These are phyloP conservation scores for Tulasnella calospora DNA, from an alignment of 768 basidiomycete genomes.

Conservation along the genomic window DNA sequence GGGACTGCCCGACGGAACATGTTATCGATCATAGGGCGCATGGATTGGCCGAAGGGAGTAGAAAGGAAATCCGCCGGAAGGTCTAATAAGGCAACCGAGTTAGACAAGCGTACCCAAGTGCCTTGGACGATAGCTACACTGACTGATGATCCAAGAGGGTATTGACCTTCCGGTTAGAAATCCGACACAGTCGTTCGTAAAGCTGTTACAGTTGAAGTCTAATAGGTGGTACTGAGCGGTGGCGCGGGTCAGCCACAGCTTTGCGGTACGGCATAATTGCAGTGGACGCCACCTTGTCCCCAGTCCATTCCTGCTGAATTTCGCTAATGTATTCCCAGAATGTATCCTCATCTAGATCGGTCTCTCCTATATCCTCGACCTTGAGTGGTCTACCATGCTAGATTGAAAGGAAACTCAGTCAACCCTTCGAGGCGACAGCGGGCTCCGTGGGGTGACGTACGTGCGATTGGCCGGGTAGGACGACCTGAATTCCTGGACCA, in stretches of 20 bases:
- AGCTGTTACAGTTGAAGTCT: conserved; percentile 96
- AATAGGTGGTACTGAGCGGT: conserved; percentile 65
- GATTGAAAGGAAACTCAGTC: neutral
- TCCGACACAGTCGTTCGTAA: conserved; percentile 81
- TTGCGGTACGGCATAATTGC: neutral
- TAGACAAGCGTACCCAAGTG: neutral
- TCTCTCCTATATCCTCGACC: conserved; percentile 70
- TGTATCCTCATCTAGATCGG: conserved; percentile 74
- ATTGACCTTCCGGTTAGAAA: conserved; percentile 82
- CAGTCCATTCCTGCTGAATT: conserved; percentile 75
- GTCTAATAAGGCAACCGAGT: conserved; percentile 42
- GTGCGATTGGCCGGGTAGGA: conserved; percentile 74
- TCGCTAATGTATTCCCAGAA: conserved; percentile 78
- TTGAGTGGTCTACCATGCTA: conserved; percentile 74
- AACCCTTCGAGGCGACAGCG: neutral
- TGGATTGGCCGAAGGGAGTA: conserved; percentile 78
- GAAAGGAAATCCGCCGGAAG: conserved; percentile 80
- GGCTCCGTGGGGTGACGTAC: conserved; percentile 43
- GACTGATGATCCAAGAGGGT: conserved; percentile 77
- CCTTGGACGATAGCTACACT: neutral
- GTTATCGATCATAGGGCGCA: conserved; percentile 85
- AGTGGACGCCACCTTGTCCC: conserved; percentile 58
- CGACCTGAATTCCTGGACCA: conserved; percentile 63
- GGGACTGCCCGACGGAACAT: conserved; percentile 59
- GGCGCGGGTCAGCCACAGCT: neutral